Conservation (phyloP, 768 basidiomycete genomes). For the Trametes meyenii region DNA sequence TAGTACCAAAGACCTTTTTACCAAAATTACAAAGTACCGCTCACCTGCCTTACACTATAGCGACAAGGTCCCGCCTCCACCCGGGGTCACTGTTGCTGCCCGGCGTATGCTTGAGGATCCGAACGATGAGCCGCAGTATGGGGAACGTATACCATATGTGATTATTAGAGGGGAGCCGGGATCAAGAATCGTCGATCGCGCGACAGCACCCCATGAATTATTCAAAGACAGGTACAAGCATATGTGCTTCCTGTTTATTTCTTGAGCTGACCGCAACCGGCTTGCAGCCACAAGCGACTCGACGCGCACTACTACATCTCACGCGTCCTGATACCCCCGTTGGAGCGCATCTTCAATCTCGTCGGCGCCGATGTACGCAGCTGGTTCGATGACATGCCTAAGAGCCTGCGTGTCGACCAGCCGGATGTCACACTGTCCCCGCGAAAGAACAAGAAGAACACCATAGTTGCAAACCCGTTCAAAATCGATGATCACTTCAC, state of each 20-base stretch:
- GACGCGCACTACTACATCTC: constrained; percentile 91
- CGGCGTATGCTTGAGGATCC: constrained; percentile 73
- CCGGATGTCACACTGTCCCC: constrained; percentile 40
- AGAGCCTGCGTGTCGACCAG: constrained; percentile 47
- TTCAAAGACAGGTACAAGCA: constrained; percentile 58
- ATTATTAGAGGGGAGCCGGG: constrained; percentile 69
- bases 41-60: constrained; percentile 43
- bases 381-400: constrained; percentile 92
- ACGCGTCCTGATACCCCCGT: constrained; percentile 82
- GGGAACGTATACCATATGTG: constrained; percentile 91
- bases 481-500: constrained; percentile 80
- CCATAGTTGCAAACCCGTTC: constrained; percentile 39
- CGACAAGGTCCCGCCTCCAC: constrained; percentile 82
- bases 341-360: constrained; percentile 90
- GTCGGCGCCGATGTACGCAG: constrained; percentile 83
- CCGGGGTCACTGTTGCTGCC: constrained; percentile 89
- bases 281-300: constrained; percentile 63
- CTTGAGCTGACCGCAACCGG: neutral
- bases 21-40: neutral
- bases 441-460: constrained; percentile 34
- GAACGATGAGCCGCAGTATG: constrained; percentile 86
- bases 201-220: constrained; percentile 72
- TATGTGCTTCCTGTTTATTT: neutral
- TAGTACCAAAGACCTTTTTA: constrained; percentile 11
- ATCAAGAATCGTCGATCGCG: constrained; percentile 71